Evolutionary conservation across 1,139 yeast species (phyloP), one percentile per base, ranked within the genome.

Genomic region (Hyphopichia fennica): DNA sequence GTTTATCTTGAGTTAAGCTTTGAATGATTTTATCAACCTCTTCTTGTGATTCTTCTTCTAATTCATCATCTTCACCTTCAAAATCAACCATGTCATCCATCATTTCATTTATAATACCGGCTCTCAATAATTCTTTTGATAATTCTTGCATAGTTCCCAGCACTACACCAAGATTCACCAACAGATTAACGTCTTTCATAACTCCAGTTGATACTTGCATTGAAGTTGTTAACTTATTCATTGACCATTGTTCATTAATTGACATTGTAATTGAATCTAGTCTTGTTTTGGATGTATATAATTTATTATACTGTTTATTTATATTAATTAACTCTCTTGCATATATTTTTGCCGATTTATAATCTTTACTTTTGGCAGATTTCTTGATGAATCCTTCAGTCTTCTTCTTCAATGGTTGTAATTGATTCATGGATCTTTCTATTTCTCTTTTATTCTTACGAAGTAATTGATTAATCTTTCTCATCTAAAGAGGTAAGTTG

Each of bases 91-190:
- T 82, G 58, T 95, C 99, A 44, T 87, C 90, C 63, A 91, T 83
- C 98, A 95, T 93, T 59, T 95, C 99, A 53, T 87, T 90, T 46
- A 95, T 90, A 39, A 95, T 79, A 0, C 99, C 99, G 3, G 96
- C 82, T 60, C 86, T 87, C 80, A 87, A 84, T 57, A 95, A 75
- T 62, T 95, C 99, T 57, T 81, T 84, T 47, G 93, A 87, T 46
- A 95, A 68, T 52, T 85, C 95, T 57, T 85, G 86, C 89, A 93
- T 90, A 0, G 96, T 85, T 16, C 81, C 82, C 60, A 82, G 82
- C 40, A 95, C 70, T 49, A 87, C 93, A 0, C 98, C 98, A 45
- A 95, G 62, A 49, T 75, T 76, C 2, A 91, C 84, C 55, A 95
- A 71, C 43, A 77, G 77, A 58, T 90, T 91, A 43, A 95, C 96